phyloP scores from a whole-genome alignment of 164 flowering plant species.

The Chimonanthus praecox region DNA sequence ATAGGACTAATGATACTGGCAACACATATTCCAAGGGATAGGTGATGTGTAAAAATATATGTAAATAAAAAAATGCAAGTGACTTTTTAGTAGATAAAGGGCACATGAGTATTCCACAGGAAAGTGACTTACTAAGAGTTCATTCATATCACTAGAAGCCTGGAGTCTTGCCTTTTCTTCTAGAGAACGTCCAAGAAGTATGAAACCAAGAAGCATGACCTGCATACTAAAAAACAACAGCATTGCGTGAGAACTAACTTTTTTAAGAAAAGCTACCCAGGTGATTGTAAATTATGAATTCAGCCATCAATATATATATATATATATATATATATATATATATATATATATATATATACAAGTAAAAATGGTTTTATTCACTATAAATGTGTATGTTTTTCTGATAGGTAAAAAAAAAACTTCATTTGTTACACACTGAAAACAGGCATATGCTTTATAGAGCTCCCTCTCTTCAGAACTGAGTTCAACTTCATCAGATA shows the following conservation, averaged over 20 bases:
- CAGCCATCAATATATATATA: neutral
- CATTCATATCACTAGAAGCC: slow-evolving; percentile 98
- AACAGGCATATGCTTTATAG: neutral
- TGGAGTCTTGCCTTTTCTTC: slow-evolving; percentile 85
- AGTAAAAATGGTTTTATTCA: neutral
- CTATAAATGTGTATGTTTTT: neutral
- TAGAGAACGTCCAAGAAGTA: slow-evolving; percentile 91
- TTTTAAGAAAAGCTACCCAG: neutral
- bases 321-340: neutral
- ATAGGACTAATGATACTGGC: too few species aligned
- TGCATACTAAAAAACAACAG: slow-evolving; percentile 65
- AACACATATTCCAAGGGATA: too few species aligned
- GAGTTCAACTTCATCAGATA: neutral
- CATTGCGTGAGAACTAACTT: slow-evolving; percentile 24
- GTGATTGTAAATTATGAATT: neutral
- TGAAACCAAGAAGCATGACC: slow-evolving; percentile 99
- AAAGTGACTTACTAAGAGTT: slow-evolving; percentile 67
- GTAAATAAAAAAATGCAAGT: too few species aligned
- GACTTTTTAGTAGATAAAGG: neutral
- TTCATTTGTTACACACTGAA: too few species aligned
- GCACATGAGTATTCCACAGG: neutral
- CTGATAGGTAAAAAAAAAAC: neutral
- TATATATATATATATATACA: neutral
- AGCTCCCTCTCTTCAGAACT: neutral
- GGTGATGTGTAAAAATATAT: too few species aligned